A percentile compares a stretch with the other conserved stretches of the same genome.
Evolutionary conservation across 768 basidiomycete genomes (phyloP).

Genomic region (Boletus insuetus): DNA sequence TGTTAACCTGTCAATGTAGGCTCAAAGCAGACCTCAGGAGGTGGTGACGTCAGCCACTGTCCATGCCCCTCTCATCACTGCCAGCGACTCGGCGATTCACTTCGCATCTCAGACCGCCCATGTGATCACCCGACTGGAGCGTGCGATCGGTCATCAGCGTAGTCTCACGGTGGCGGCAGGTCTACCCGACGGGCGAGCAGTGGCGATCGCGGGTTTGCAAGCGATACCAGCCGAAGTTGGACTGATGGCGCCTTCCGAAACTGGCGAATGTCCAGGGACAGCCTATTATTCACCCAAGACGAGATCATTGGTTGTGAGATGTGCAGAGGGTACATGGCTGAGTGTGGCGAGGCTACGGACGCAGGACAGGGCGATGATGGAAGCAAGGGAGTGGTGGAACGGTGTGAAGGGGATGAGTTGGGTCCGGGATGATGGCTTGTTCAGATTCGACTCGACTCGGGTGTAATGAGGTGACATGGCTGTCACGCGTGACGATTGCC

Average conservation of each 20-base stretch:
- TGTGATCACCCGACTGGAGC: slow-evolving; percentile 21
- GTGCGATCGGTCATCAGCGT: slow-evolving; percentile 30
- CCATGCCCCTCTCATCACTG: slow-evolving; percentile 45
- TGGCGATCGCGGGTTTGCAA: slow-evolving; percentile 21
- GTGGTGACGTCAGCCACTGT: slow-evolving; percentile 29
- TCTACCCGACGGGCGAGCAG: slow-evolving; percentile 28
- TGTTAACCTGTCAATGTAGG: slow-evolving; percentile 35
- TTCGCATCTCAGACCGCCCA: slow-evolving; percentile 23
- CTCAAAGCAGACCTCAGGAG: slow-evolving; percentile 47
- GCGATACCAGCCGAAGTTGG: slow-evolving; percentile 5
- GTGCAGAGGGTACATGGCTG: slow-evolving; percentile 51
- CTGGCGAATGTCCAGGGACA: slow-evolving; percentile 36
- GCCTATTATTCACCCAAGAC: slow-evolving; percentile 41
- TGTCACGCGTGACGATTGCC: slow-evolving; percentile 20
- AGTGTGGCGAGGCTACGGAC: slow-evolving; percentile 57
- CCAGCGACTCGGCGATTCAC: slow-evolving; percentile 12
- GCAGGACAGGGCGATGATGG: slow-evolving; percentile 53
- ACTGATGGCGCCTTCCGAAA: background rate
- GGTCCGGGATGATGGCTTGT: slow-evolving; percentile 19
- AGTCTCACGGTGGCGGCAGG: slow-evolving; percentile 17
- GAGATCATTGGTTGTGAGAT: slow-evolving; percentile 49
- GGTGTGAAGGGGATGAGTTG: slow-evolving; percentile 44
- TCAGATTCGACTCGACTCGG: slow-evolving; percentile 3
- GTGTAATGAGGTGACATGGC: slow-evolving; percentile 5
- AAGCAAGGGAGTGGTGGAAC: slow-evolving; percentile 77